Evolutionary conservation across 768 basidiomycete genomes (phyloP).

Genomic region (Jaapia argillacea): DNA sequence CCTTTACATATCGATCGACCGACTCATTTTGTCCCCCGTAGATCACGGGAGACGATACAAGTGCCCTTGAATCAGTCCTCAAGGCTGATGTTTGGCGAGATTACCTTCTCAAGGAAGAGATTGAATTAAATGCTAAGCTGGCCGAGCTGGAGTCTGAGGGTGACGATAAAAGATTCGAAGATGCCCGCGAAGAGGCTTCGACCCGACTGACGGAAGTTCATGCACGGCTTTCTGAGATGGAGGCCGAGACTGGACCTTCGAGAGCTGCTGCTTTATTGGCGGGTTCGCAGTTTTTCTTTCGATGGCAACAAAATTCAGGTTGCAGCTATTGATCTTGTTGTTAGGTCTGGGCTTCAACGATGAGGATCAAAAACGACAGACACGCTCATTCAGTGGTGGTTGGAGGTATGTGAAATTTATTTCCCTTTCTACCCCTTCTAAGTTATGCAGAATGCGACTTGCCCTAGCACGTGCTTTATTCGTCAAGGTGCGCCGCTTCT

Average conservation of each 20-base stretch:
- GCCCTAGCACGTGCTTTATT: constrained; percentile 93
- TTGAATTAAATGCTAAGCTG: constrained; percentile 61
- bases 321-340: neutral
- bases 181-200: constrained; percentile 78
- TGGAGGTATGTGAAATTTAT: constrained; percentile 55
- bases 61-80: constrained; percentile 89
- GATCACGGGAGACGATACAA: constrained; percentile 91
- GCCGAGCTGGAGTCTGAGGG: constrained; percentile 61
- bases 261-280: constrained; percentile 84
- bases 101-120: constrained; percentile 81
- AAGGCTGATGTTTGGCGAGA: constrained; percentile 99
- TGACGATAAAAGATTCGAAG: constrained; percentile 74
- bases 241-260: constrained; percentile 95
- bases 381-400: constrained; percentile 88
- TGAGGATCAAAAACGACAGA: constrained; percentile 73
- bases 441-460: constrained; percentile 83
- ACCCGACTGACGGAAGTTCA: constrained; percentile 84
- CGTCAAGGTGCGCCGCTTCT: no score
- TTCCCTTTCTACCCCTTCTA: constrained; percentile 2
- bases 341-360: constrained; percentile 88
- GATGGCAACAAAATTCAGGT: constrained; percentile 1
- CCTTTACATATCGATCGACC: neutral
- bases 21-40: constrained; percentile 16
- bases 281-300: constrained; percentile 29
- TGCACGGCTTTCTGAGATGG: constrained; percentile 89